Evolutionary conservation across 1,284 basidiomycete genomes (phyloP), one percentile per base, ranked within the genome.

Genomic region (Agaricales sp.): DNA sequence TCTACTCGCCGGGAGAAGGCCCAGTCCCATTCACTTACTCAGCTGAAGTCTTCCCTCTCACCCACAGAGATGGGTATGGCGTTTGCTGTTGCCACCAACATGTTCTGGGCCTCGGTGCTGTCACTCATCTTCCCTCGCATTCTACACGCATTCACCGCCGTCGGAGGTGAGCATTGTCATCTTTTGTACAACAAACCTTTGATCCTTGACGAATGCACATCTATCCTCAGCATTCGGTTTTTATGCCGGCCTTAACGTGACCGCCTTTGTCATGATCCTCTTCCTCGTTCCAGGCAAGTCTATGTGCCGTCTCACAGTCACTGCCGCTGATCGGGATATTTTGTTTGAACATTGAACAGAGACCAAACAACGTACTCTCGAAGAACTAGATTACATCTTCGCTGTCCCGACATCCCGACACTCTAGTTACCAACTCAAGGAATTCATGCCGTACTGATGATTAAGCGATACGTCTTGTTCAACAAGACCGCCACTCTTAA

Each of bases 21-120:
- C 85, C 86, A 8, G 85, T 89, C 2, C 81, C 83, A 0, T 81
- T 76, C 58, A 74, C 78, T 3, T 78, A 78, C 57, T 77, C 75
- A 11, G 78, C 80, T 1, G 79, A 82, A 57, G 78, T 77, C 12
- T 82, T 80, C 67, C 79, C 79, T 8, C 66, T 82, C 14, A 75
- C 76, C 4, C 74, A 80, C 53, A 66, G 72, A 74, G 53, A 68
- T 73, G 66, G 71, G 71, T 52, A 74, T 74, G 72, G 69, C 69
- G 0, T 82, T 72, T 71, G 79, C 74, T 13, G 75, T 77, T 4
- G 67, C 74, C 0, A 75, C 71, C 0, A 70, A 68, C 56, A 50
- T 75, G 21, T 73, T 73, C 62, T 78, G 71, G 68, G 74, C 75
- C 1, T 66, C 75, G 23, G 69, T 80, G 3, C 64, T 84, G 2